A percentile compares a stretch with the other conserved stretches of the same genome.
Evolutionary conservation across 805 yeast species (phyloP).

Genomic region (Lachancea meyersii): DNA sequence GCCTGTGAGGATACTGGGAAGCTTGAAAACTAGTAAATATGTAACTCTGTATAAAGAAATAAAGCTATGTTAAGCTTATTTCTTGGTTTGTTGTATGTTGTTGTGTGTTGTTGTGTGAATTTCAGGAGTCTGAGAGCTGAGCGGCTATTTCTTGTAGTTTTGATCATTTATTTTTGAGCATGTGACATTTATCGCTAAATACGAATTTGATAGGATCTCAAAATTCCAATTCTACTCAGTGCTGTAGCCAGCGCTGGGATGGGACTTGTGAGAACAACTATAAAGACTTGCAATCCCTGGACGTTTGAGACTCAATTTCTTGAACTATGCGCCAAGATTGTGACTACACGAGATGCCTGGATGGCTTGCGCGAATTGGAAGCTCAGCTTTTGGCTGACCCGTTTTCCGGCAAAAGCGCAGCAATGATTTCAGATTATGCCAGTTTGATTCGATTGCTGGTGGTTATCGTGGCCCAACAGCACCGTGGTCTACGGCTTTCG

Average conservation of each 20-base stretch:
- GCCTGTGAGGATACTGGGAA: too few species aligned
- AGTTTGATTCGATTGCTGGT: conserved; percentile 3
- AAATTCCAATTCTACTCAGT: background rate
- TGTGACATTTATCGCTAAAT: background rate
- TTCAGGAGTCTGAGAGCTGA: background rate
- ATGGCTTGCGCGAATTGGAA: background rate
- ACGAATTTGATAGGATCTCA: too few species aligned
- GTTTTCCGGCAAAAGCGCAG: background rate
- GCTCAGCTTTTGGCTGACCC: background rate
- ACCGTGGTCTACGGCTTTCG: conserved; percentile 6
- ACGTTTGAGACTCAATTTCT: too few species aligned
- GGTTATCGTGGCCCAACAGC: conserved; percentile 5
- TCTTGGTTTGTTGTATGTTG: too few species aligned
- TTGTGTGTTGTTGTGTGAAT: background rate
- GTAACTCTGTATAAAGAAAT: too few species aligned
- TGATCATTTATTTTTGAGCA: background rate
- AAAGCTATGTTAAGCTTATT: too few species aligned
- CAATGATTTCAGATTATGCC: conserved; percentile 1
- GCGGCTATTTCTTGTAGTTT: background rate
- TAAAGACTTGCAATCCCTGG: too few species aligned
- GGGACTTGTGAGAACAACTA: too few species aligned
- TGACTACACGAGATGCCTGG: background rate
- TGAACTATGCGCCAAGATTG: background rate
- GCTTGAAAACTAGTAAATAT: too few species aligned
- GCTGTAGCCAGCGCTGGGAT: background rate